phyloP scores from a whole-genome alignment of 495 filamentous ascomycete genomes.

The Cetradonia linearis region DNA sequence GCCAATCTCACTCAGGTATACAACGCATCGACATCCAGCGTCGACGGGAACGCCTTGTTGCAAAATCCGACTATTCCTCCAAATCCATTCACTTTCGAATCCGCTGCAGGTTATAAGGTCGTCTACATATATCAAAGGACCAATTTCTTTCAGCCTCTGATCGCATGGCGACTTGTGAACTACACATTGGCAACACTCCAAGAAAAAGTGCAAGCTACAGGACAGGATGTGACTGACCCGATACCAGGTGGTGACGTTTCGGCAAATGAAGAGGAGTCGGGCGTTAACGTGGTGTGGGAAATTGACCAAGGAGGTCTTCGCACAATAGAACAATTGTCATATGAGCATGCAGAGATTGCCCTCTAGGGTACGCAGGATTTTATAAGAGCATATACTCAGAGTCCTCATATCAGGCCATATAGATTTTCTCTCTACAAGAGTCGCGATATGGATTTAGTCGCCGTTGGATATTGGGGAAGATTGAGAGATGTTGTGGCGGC shows the following conservation, averaged over 20 bases:
- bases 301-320: neutral
- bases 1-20: neutral
- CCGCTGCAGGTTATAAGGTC: neutral
- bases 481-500: neutral
- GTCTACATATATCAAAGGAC: neutral
- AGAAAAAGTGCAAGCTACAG: neutral
- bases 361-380: neutral
- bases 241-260: neutral
- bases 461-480: neutral
- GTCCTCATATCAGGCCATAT: neutral
- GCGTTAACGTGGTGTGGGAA: neutral
- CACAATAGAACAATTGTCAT: neutral
- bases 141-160: rapidly evolving
- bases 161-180: neutral
- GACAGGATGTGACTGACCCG: neutral
- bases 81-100: neutral
- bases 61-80: neutral
- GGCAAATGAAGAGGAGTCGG: rapidly evolving
- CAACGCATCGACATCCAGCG: neutral
- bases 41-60: neutral
- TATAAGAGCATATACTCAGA: neutral
- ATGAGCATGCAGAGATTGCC: neutral
- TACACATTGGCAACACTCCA: neutral
- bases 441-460: neutral
- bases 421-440: neutral